Conservation (phyloP, 2,329 filamentous ascomycete species). For the Colletotrichum cuscutae region DNA sequence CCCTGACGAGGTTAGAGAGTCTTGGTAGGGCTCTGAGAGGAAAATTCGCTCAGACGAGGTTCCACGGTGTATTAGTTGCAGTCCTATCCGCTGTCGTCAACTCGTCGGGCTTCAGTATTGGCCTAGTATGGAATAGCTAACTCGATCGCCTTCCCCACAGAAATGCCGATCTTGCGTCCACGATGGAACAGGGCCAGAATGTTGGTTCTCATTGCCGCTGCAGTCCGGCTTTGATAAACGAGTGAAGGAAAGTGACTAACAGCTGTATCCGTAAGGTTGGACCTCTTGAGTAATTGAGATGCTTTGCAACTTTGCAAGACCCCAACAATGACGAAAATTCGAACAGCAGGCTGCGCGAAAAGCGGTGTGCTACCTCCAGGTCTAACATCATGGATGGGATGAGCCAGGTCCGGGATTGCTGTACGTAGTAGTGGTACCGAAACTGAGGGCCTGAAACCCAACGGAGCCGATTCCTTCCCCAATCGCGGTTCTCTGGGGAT, state of each 20-base stretch:
- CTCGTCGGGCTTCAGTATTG: background rate
- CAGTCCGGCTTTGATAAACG: background rate
- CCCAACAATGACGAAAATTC: background rate
- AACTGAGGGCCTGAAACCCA: background rate
- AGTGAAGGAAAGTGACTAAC: background rate
- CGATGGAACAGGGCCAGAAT: background rate
- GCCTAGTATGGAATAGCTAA: background rate
- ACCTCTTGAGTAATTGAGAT: background rate
- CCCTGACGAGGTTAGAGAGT: background rate
- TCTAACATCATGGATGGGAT: background rate
- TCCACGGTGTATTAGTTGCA: background rate
- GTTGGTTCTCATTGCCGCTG: background rate
- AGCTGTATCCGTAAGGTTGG: background rate
- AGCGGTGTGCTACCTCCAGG: constrained; percentile 5
- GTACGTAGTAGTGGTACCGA: background rate
- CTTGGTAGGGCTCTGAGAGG: background rate
- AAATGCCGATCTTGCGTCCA: background rate
- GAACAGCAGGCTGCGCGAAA: background rate
- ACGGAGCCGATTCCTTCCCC: background rate
- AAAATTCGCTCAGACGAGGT: background rate
- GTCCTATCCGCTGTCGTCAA: background rate
- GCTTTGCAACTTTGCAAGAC: background rate
- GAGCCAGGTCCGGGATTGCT: background rate
- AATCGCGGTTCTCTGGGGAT: background rate
- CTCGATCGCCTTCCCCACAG: background rate